Evolutionary conservation across 208 protist species (phyloP).

Genomic region (Naegleria fowleri): DNA sequence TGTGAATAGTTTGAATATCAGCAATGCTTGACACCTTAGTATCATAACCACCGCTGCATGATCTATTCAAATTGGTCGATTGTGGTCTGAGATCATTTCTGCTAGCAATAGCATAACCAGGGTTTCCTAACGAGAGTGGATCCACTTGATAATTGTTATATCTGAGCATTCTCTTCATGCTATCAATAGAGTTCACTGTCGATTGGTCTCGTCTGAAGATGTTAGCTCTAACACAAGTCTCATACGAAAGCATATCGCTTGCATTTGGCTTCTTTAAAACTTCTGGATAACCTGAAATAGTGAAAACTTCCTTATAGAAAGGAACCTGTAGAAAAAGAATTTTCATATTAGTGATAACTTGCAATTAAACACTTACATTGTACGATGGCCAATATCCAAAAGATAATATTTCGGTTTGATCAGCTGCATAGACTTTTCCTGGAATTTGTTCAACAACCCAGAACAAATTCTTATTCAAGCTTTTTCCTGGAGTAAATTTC

Average conservation of each 20-base stretch:
- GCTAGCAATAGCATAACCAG: conserved; percentile 40
- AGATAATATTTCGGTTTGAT: conserved; percentile 54
- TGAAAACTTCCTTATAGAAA: neutral
- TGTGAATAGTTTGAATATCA: neutral
- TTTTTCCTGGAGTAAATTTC: conserved; percentile 40
- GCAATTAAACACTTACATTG: conserved; percentile 51
- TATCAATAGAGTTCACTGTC: conserved; percentile 31
- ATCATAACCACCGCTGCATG: conserved; percentile 44
- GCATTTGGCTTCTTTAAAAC: neutral
- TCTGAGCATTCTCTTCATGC: conserved; percentile 34
- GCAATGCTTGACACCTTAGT: conserved; percentile 37
- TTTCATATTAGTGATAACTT: conserved; percentile 45
- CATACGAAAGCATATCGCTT: conserved; percentile 10
- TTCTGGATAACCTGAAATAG: neutral
- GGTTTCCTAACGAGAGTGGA: conserved; percentile 40
- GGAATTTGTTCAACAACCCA: conserved; percentile 73
- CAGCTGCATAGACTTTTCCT: conserved; percentile 46
- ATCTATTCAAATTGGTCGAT: neutral
- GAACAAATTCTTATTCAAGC: neutral
- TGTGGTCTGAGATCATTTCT: conserved; percentile 37
- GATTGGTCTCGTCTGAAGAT: conserved; percentile 47
- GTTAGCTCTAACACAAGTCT: conserved; percentile 36
- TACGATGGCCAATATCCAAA: conserved; percentile 63
- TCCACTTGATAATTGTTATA: conserved; percentile 45
- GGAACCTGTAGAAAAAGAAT: no score